A percentile compares a stretch with the other conserved stretches of the same genome.
These are phyloP conservation scores for Penicillium crustosum DNA, from an alignment of 2,329 filamentous ascomycete species.

Conservation along the genomic window DNA sequence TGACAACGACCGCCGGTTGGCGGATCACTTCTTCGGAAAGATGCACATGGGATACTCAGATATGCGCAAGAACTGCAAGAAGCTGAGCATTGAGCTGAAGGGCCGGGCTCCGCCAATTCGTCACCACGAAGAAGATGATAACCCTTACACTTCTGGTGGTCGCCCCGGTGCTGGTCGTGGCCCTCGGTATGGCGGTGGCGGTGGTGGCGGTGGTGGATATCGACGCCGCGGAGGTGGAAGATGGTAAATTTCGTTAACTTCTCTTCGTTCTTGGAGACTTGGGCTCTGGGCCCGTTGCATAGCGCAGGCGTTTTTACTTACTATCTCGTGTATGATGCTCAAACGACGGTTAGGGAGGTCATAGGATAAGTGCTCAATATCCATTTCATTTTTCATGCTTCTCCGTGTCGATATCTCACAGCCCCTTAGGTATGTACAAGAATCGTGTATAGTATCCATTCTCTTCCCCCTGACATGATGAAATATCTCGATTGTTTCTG, in stretches of 20 bases:
- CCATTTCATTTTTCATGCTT: slow-evolving; percentile 15
- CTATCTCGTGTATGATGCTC: slow-evolving; percentile 28
- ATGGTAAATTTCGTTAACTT: slow-evolving; percentile 34
- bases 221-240: slow-evolving; percentile 43
- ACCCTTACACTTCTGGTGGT: slow-evolving; percentile 48
- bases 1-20: slow-evolving; percentile 89
- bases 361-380: slow-evolving; percentile 24
- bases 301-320: slow-evolving; percentile 44
- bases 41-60: slow-evolving; percentile 98
- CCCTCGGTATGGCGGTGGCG: slow-evolving; percentile 44
- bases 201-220: slow-evolving; percentile 46
- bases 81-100: slow-evolving; percentile 83
- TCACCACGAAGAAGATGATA: slow-evolving; percentile 57
- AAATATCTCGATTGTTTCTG: too few relatives aligned
- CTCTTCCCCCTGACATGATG: background rate
- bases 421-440: background rate
- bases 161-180: slow-evolving; percentile 47
- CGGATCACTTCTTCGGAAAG: slow-evolving; percentile 98
- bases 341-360: slow-evolving; percentile 23
- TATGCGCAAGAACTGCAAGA: slow-evolving; percentile 91
- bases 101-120: slow-evolving; percentile 63
- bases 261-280: slow-evolving; percentile 7
- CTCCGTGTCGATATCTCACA: background rate
- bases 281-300: slow-evolving; percentile 35
- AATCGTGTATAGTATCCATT: background rate